Base-by-base conservation (phyloP, 2,329 filamentous ascomycete genomes). In the Ceratocystis alfenasii region DNA sequence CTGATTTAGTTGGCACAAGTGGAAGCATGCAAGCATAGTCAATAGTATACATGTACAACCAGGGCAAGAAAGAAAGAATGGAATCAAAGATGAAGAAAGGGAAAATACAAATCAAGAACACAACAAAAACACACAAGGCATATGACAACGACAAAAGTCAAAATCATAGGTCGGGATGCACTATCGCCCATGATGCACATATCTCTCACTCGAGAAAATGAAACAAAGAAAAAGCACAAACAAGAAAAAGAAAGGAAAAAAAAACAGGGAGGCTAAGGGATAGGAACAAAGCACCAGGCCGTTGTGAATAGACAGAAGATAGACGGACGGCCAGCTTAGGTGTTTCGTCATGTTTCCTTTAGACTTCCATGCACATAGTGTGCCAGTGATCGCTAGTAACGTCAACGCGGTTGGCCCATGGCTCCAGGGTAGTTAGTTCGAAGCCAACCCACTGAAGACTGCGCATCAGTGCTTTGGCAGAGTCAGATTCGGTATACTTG, bases 401-500 rank as follows among this genome's bases (percentile, higher is more conserved):
- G 69, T 88, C 83, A 65, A 81, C 74, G 48, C 80, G 79, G 59
- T 80, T 77, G 17, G 83, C 82, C 87, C 90, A 96, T 70, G 84
- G 82, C 70, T 91, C 87, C 55, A 96, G 80, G 28, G 89, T 93
- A 62, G 85, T 86, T 70, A 93, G 82, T 73, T 89, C 88, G 73
- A 96, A 96, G 65, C 92, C 92, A 69, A 95, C 92, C 92, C 92
- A 96, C 74, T 91, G 89, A 63, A 96, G 82, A 72, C 90, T 92
- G 75, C 88, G 90, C 72, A 88, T 84, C 70, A 93, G 79, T 67
- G 85, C 80, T 70, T 87, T 83, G 67, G 83, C 79, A 69, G 89
- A 84, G 67, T 81, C 77, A 30, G 80, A 76, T 48, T 83, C 80
- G 69, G 87, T 83, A 59, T 79, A 79, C 69, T 90, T 88, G 74